Base-by-base conservation (phyloP, 768 basidiomycete species). In the Xerocomellus intermedius region DNA sequence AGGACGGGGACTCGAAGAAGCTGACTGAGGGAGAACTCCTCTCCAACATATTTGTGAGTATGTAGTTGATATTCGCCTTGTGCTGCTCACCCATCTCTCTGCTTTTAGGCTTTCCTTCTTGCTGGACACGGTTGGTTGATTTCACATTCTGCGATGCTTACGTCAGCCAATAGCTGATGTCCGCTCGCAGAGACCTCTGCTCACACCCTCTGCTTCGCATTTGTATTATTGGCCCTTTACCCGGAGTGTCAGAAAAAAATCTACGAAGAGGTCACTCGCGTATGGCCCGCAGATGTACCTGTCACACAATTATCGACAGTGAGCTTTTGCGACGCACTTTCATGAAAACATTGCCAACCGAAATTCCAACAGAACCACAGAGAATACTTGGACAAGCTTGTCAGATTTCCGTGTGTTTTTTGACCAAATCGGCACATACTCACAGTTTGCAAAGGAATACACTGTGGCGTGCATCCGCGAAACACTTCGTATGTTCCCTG, bases 231-330 rank as follows among this genome's bases (percentile, higher is more conserved):
- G 8, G 82, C 83, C 5, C 67, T 82, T 13, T 66, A 82, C 58
- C 81, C 81, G 3, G 77, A 78, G 1, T 69, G 70, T 32, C 83
- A 84, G 59, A 65, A 74, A 26, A 78, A 72, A 50, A 58, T 84
- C 0, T 75, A 73, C 45, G 70, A 78, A 33, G 80, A 83, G 50
- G 63, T 73, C 6, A 33, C 48, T 8, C 51, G 45, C 16, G 39
- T 77, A n/a, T 80, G 79, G 75, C 77, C 79, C 10, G 58, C 69
- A 5, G 73, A 70, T 16, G 49, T 50, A 8, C 69, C 77, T 8
- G 57, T 65, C 13, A 45, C 60, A 10, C 63, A 54, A 33, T 24
- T 61, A 38, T 36, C 61, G 39, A 64, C 69, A 5, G 77, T 79
- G 59, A 45, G 72, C 48, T 17, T 28, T 26, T 42, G 4, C 2